These are phyloP conservation scores for Heliamphora exappendiculata DNA, from an alignment of 148 eudicot genomes.

Conservation along the genomic window DNA sequence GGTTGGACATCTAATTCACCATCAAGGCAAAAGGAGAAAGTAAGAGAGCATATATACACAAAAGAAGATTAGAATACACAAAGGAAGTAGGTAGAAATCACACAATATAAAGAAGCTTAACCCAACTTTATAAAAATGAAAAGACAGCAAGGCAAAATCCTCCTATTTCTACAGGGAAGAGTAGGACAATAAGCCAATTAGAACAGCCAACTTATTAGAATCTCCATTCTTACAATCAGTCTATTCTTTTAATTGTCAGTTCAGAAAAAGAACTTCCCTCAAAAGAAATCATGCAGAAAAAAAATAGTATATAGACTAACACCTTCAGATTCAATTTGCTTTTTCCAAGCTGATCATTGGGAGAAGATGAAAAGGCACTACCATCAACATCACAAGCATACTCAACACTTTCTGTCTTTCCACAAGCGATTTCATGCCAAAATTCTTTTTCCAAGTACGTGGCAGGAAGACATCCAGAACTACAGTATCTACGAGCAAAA, in stretches of 20 bases:
- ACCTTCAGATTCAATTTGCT: conserved; percentile 99
- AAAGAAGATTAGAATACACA: background rate
- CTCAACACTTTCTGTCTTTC: conserved; percentile 90
- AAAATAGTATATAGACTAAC: conserved; percentile 17
- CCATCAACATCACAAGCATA: conserved; percentile 99
- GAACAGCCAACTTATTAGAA: background rate
- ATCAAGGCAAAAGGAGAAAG: no score
- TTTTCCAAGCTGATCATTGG: conserved; percentile 78
- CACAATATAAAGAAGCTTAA: background rate
- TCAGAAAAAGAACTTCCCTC: background rate
- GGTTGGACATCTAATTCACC: background rate
- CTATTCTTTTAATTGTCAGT: background rate
- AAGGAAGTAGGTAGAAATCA: background rate
- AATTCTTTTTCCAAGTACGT: conserved; percentile 88
- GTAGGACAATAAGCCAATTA: background rate
- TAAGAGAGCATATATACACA: no score
- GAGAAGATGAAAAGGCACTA: conserved; percentile 95
- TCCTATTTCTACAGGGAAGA: background rate
- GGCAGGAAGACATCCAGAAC: conserved; percentile 80
- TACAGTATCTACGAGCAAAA: conserved; percentile 81
- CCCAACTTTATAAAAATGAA: background rate
- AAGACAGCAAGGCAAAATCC: background rate
- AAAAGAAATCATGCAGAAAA: conserved; percentile 3
- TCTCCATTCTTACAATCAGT: background rate
- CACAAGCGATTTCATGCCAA: conserved; percentile 94